These are phyloP conservation scores for Pyrus betulifolia DNA, from an alignment of 306 rosid genomes.

Conservation along the genomic window DNA sequence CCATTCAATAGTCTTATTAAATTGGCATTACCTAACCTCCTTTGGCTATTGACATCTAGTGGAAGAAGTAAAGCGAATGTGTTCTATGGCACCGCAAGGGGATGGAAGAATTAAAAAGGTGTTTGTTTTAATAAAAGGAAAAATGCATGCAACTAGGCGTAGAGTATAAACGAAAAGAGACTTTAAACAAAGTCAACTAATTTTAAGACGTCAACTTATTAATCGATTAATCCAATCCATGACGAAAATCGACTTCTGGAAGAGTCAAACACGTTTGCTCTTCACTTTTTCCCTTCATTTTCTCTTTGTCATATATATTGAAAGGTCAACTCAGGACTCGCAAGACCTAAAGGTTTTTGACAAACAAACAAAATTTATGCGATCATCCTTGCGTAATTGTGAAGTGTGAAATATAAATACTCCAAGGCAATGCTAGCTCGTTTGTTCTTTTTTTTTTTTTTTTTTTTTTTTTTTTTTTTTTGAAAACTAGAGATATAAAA, in stretches of 20 bases:
- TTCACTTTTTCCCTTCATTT: neutral
- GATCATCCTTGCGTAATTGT: neutral
- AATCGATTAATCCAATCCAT: neutral
- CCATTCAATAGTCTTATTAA: neutral
- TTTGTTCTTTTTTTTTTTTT: too few relatives aligned
- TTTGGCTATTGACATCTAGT: neutral
- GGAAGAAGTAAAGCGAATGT: neutral
- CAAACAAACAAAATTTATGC: neutral
- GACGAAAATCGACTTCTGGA: neutral
- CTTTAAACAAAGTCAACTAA: neutral
- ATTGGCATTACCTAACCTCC: neutral
- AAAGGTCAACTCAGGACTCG: slow-evolving; percentile 4
- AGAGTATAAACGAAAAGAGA: neutral
- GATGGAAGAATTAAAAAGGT: neutral
- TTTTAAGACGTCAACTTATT: neutral
- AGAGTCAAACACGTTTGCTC: neutral
- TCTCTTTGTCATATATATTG: neutral
- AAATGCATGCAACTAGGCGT: neutral
- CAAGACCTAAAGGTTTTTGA: neutral
- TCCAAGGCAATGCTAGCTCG: neutral
- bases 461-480: neutral
- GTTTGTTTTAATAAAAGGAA: neutral
- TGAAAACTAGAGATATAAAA: too few relatives aligned
- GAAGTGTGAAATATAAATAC: neutral
- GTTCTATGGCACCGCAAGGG: neutral